A percentile compares a stretch with the other conserved stretches of the same genome.
Evolutionary conservation across 2,329 filamentous ascomycete species (phyloP).

Genomic region (Calonectria ilicicola): DNA sequence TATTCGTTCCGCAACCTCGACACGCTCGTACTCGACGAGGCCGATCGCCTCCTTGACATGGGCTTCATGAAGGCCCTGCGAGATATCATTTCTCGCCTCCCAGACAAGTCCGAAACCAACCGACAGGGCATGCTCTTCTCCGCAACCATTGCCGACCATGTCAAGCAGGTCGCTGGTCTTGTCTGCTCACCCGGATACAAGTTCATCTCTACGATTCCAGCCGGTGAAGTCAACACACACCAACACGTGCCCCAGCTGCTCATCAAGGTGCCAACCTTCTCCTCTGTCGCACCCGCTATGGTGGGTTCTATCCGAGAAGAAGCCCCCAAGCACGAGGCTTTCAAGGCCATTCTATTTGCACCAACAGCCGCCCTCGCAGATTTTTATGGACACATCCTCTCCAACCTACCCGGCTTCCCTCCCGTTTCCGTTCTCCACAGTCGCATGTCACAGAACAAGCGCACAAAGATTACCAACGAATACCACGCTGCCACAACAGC

Average conservation of each 20-base stretch:
- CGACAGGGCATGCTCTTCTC: constrained; percentile 85
- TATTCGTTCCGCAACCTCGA: constrained; percentile 77
- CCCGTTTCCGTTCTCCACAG: constrained; percentile 61
- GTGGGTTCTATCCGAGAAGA: constrained; percentile 67
- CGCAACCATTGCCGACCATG: constrained; percentile 84
- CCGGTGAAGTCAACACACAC: constrained; percentile 82
- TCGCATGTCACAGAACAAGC: constrained; percentile 62
- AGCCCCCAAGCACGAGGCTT: constrained; percentile 58
- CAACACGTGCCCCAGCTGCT: constrained; percentile 80
- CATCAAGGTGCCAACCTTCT: constrained; percentile 75
- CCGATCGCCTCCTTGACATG: constrained; percentile 84
- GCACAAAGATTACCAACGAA: constrained; percentile 71
- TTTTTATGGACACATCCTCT: constrained; percentile 62
- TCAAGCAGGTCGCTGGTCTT: constrained; percentile 78
- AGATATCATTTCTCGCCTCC: constrained; percentile 80
- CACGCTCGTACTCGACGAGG: constrained; percentile 86
- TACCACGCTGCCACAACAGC: constrained; percentile 64
- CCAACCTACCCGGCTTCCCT: constrained; percentile 53
- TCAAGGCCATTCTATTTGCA: constrained; percentile 90
- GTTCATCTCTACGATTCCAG: constrained; percentile 83
- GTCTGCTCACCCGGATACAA: constrained; percentile 80
- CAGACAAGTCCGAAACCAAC: constrained; percentile 68
- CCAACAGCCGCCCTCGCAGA: constrained; percentile 68
- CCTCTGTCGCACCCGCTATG: constrained; percentile 72
- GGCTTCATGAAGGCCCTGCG: constrained; percentile 85